These are phyloP conservation scores for Typha latifolia DNA, from an alignment of 176 grass and related monocot species.

Conservation along the genomic window DNA sequence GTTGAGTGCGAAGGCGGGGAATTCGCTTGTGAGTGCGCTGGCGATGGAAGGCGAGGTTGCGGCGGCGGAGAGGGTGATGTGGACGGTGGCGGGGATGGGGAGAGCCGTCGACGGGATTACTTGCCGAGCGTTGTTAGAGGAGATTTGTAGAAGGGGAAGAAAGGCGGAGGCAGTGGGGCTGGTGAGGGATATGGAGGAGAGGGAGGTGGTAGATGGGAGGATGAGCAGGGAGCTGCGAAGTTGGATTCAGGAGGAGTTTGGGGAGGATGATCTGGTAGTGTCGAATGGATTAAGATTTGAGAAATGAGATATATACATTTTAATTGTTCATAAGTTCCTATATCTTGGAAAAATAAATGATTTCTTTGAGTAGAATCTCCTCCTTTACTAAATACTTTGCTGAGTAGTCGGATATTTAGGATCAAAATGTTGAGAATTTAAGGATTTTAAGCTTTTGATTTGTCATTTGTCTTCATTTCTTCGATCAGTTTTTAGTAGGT, in stretches of 20 bases:
- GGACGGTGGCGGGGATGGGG: slow-evolving; percentile 39
- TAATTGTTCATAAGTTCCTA: background rate
- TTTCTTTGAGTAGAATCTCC: no score
- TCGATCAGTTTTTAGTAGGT: no score
- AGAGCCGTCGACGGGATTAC: slow-evolving; percentile 45
- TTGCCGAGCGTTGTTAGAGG: slow-evolving; percentile 40
- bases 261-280: background rate
- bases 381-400: no score
- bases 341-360: no score
- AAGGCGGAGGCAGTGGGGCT: slow-evolving; percentile 30
- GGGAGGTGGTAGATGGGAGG: slow-evolving; percentile 22
- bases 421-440: no score
- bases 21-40: slow-evolving; percentile 50
- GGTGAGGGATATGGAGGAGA: slow-evolving; percentile 37
- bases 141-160: slow-evolving; percentile 29
- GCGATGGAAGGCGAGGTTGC: slow-evolving; percentile 42
- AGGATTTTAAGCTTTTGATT: no score
- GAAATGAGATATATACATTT: background rate
- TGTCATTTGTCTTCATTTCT: no score
- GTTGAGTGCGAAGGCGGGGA: slow-evolving; percentile 28
- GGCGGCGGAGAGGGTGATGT: slow-evolving; percentile 36
- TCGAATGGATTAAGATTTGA: background rate
- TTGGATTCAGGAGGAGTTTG: slow-evolving; percentile 24
- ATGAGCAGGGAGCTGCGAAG: slow-evolving; percentile 23
- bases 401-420: no score